phyloP scores from a whole-genome alignment of 2,329 filamentous ascomycete species.

The Dryadomyces quercivorus region DNA sequence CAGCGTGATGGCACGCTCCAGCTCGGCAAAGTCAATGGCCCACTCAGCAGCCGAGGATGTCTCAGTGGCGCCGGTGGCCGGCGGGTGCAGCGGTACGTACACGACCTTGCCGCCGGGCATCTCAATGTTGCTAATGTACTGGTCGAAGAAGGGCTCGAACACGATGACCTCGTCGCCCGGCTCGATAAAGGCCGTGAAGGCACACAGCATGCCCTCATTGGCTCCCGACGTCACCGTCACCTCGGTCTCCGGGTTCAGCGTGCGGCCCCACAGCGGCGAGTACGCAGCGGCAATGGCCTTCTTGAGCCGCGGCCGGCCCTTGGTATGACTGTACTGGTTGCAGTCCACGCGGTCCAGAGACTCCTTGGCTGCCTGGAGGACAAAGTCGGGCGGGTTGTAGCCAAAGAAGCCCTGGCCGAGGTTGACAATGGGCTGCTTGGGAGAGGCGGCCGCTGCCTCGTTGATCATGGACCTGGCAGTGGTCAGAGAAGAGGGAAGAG shows the following conservation, averaged over 20 bases:
- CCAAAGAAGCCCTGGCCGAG: constrained; percentile 62
- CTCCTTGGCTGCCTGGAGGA: constrained; percentile 80
- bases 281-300: constrained; percentile 92
- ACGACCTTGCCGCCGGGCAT: constrained; percentile 94
- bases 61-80: constrained; percentile 61
- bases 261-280: constrained; percentile 73
- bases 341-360: constrained; percentile 87
- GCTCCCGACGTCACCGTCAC: constrained; percentile 89
- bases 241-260: constrained; percentile 78
- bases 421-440: constrained; percentile 39
- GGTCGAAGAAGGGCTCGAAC: constrained; percentile 98
- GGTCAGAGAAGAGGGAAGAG: not conserved
- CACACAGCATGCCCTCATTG: constrained; percentile 89
- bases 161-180: constrained; percentile 91
- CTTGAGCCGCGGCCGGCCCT: constrained; percentile 80
- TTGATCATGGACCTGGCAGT: constrained; percentile 35
- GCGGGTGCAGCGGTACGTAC: constrained; percentile 90
- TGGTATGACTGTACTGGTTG: constrained; percentile 97
- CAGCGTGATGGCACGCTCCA: constrained; percentile 69
- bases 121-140: constrained; percentile 98
- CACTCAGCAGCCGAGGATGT: constrained; percentile 82
- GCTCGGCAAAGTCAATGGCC: constrained; percentile 71
- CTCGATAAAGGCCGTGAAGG: constrained; percentile 97
- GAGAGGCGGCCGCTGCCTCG: constrained; percentile 36
- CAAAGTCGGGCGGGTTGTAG: constrained; percentile 87